These are phyloP conservation scores for Globisporangium irregulare DNA, from an alignment of 352 stramenopile species.

Conservation along the genomic window DNA sequence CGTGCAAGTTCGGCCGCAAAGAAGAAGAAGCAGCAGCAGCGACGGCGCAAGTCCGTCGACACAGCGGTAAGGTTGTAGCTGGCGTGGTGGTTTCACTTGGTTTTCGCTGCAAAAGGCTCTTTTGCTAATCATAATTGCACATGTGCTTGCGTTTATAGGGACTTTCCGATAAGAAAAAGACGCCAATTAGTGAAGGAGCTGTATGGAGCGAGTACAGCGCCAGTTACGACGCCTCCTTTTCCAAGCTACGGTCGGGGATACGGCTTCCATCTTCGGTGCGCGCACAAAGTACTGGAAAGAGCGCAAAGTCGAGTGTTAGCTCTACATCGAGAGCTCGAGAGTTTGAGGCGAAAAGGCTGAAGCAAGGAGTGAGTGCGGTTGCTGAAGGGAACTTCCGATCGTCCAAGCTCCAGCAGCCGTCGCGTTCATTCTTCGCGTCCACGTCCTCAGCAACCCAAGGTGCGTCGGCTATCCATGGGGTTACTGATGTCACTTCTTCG, in stretches of 20 bases:
- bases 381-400: neutral
- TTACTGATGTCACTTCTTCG: neutral
- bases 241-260: neutral
- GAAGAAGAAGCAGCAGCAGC: neutral
- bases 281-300: constrained; percentile 4
- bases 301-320: neutral
- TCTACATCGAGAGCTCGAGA: neutral
- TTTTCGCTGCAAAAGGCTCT: neutral
- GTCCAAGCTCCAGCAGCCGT: constrained; percentile 19
- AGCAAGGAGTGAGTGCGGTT: neutral
- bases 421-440: constrained; percentile 18
- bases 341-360: neutral
- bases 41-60: neutral
- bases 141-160: neutral
- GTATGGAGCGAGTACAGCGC: neutral
- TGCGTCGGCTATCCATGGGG: neutral
- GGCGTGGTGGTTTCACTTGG: neutral
- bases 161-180: neutral
- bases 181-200: neutral
- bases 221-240: neutral
- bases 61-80: neutral
- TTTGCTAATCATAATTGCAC: neutral
- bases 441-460: constrained; percentile 11
- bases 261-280: neutral
- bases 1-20: constrained; percentile 10